These are phyloP conservation scores for Didymella pinodella DNA, from an alignment of 2,329 filamentous ascomycete species.

Conservation along the genomic window DNA sequence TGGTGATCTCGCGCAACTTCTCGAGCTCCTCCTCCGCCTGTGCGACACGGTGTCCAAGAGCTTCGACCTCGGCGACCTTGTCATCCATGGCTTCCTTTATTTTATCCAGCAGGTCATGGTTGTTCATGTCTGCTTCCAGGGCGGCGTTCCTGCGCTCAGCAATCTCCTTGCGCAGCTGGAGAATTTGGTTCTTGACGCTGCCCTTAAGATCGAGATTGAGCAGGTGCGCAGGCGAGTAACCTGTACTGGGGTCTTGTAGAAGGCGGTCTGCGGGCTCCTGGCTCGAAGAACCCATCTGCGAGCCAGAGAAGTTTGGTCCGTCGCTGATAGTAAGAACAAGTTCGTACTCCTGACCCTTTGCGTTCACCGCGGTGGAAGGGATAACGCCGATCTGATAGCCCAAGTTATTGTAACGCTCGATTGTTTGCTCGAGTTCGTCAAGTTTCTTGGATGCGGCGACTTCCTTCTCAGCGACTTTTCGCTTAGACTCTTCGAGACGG, in stretches of 20 bases:
- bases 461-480: slow-evolving; percentile 83
- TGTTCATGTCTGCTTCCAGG: slow-evolving; percentile 91
- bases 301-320: slow-evolving; percentile 72
- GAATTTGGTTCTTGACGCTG: slow-evolving; percentile 78
- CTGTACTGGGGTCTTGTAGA: slow-evolving; percentile 79
- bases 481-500: slow-evolving; percentile 85
- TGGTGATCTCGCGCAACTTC: slow-evolving; percentile 86
- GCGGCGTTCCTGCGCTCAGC: slow-evolving; percentile 84
- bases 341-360: slow-evolving; percentile 85
- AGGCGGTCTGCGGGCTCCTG: slow-evolving; percentile 72
- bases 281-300: slow-evolving; percentile 57
- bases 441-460: slow-evolving; percentile 83
- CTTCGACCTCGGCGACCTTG: slow-evolving; percentile 90
- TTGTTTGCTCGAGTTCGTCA: slow-evolving; percentile 88
- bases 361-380: slow-evolving; percentile 82
- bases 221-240: slow-evolving; percentile 89
- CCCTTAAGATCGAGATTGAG: slow-evolving; percentile 89
- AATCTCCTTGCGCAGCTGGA: slow-evolving; percentile 84
- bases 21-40: slow-evolving; percentile 94
- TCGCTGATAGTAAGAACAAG: slow-evolving; percentile 83
- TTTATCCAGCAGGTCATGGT: slow-evolving; percentile 89
- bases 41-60: slow-evolving; percentile 84
- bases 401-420: slow-evolving; percentile 91
- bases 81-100: slow-evolving; percentile 98
- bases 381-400: slow-evolving; percentile 95